Base-by-base conservation (phyloP, 1,139 yeast species). In the Lodderomyces theae region DNA sequence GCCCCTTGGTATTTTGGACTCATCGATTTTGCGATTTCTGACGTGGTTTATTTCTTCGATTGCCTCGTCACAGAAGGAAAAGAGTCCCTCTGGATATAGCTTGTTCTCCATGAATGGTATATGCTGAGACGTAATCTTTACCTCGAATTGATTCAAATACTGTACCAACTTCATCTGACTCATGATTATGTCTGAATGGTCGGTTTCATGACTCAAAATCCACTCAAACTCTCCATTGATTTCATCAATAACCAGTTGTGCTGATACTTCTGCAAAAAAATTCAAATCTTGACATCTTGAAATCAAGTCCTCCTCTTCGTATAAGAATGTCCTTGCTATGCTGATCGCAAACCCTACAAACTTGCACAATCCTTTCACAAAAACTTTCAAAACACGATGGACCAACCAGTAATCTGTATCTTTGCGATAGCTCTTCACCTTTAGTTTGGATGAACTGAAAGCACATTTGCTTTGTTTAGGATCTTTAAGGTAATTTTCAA, bases 251-350 rank as follows among this genome's bases (percentile, higher is more conserved):
- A 65, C 56, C 5, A 51, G 50, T 18, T 52, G 57, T 1, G 58
- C 41, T n/a, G 59, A 46, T 2, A 65, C 53, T 18, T 54, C 58
- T 21, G 46, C 44, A 38, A 70, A 58, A 40, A 66, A 68, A 44
- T 67, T 62, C 39, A 70, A 54, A 38, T 78, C 79, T 82, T 83
- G 78, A 10, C 70, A 66, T 48, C 83, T 75, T 2, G 85, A 78
- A 42, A 81, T 80, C 39, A 85, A 61, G 58, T 85, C 94, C 53
- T 85, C 94, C 52, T 85, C 92, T 51, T 84, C 90, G 50, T 79
- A 80, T 13, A 85, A 64, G 6, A 80, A 83, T n/a, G 80, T 82
- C 13, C 72, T 64, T 1, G 82, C 79, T 28, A 82, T 60, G 7
- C 61, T 58, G 3, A 75, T 53, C 5, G 74, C 66, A 37, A 76